Conservation (phyloP, 2,329 filamentous ascomycete genomes). For the Aspergillus arachidicola region DNA sequence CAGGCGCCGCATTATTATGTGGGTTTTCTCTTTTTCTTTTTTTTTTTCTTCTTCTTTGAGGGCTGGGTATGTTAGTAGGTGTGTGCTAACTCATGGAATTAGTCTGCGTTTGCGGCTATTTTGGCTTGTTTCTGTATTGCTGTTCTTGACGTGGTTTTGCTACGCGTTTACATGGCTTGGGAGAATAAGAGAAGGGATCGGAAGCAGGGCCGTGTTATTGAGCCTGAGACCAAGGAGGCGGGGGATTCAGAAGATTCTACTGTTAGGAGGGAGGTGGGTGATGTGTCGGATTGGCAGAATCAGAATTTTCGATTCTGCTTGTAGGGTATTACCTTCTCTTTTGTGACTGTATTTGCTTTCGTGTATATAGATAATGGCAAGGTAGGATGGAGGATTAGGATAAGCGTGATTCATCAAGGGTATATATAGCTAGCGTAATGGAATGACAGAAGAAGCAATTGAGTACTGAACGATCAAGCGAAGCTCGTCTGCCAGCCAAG, state of each 20-base stretch:
- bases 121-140: slow-evolving; percentile 10
- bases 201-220: slow-evolving; percentile 10
- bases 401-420: background rate
- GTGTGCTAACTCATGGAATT: background rate
- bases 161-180: slow-evolving; percentile 4
- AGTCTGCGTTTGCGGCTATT: slow-evolving; percentile 11
- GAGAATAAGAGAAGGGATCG: slow-evolving; percentile 11
- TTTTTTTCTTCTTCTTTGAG: background rate
- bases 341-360: too few species aligned
- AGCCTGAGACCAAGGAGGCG: slow-evolving; percentile 7
- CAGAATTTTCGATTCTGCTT: slow-evolving; percentile 12
- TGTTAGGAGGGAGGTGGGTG: background rate
- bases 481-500: background rate
- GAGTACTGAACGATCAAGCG: background rate
- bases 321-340: background rate
- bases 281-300: slow-evolving; percentile 15
- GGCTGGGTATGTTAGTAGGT: too few species aligned
- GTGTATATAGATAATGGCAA: too few species aligned
- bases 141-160: background rate
- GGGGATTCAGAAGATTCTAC: background rate
- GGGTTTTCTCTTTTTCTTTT: background rate
- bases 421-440: background rate
- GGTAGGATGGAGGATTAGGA: background rate
- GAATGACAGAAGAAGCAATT: background rate
- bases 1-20: slow-evolving; percentile 11